phyloP scores from a whole-genome alignment of 2,329 filamentous ascomycete species.

The Colletotrichum sp. region DNA sequence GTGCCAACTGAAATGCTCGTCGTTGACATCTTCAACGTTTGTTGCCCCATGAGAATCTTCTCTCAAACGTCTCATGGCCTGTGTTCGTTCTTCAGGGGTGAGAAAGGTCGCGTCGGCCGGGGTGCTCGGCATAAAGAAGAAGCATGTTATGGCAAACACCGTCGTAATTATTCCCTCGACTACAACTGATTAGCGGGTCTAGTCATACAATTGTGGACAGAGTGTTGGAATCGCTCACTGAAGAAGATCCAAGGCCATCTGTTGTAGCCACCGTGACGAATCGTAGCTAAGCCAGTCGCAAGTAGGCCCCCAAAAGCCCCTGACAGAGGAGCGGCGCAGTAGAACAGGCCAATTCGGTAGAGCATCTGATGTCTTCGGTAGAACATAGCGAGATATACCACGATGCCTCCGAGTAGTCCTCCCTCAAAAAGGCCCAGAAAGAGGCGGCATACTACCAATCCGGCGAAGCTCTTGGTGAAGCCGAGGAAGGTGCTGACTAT shows the following conservation, averaged over 20 bases:
- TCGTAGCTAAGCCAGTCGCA: slow-evolving; percentile 60
- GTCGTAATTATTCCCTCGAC: slow-evolving; percentile 65
- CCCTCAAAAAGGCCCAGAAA: slow-evolving; percentile 59
- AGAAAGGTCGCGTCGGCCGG: slow-evolving; percentile 28
- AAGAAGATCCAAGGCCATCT: slow-evolving; percentile 57
- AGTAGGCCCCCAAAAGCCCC: slow-evolving; percentile 67
- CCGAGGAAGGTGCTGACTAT: slow-evolving; percentile 23
- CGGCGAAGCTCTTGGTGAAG: slow-evolving; percentile 25
- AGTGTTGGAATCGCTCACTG: slow-evolving; percentile 16
- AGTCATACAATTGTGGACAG: neutral
- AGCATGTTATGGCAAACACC: slow-evolving; percentile 61
- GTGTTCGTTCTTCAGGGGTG: slow-evolving; percentile 25
- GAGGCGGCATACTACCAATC: slow-evolving; percentile 38
- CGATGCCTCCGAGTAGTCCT: slow-evolving; percentile 61
- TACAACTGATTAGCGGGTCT: neutral
- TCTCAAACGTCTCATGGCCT: slow-evolving; percentile 25
- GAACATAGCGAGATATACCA: slow-evolving; percentile 53
- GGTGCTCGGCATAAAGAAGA: slow-evolving; percentile 44
- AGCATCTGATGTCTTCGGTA: slow-evolving; percentile 67
- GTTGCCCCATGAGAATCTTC: slow-evolving; percentile 27
- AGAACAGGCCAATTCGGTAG: slow-evolving; percentile 57
- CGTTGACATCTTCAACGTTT: slow-evolving; percentile 29
- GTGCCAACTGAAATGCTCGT: slow-evolving; percentile 42
- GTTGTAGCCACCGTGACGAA: slow-evolving; percentile 40
- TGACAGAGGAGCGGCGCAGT: slow-evolving; percentile 70